Evolutionary conservation across 495 filamentous ascomycete species (phyloP).

Genomic region (Penicillium nucicola): DNA sequence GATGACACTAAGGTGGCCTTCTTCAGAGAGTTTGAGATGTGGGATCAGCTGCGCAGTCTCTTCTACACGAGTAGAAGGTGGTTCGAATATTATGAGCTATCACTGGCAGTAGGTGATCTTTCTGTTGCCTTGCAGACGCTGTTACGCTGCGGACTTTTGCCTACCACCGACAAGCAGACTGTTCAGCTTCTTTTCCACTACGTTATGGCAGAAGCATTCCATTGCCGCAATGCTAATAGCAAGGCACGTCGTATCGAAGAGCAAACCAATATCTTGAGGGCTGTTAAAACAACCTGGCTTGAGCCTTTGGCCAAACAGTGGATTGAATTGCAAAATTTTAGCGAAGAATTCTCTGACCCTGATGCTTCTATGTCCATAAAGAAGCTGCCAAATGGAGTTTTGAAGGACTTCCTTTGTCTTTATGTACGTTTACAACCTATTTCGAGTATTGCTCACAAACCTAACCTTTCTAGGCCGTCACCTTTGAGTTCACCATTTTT

Average conservation of each 20-base stretch:
- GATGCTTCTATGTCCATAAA: background rate
- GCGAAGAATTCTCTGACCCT: background rate
- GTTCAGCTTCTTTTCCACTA: slow-evolving; percentile 2
- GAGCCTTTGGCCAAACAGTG: background rate
- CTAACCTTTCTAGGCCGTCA: background rate
- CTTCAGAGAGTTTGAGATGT: slow-evolving; percentile 29
- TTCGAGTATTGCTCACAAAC: background rate
- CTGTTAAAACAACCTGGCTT: background rate
- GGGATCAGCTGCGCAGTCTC: slow-evolving; percentile 16
- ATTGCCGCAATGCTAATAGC: background rate
- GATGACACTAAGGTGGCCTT: slow-evolving; percentile 16
- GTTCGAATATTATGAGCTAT: slow-evolving; percentile 13
- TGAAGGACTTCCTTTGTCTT: slow-evolving; percentile 5
- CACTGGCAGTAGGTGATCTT: slow-evolving; percentile 5
- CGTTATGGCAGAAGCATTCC: background rate
- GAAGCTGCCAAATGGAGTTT: background rate
- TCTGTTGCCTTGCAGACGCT: background rate
- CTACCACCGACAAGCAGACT: background rate
- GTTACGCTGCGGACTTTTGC: background rate
- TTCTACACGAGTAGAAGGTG: slow-evolving; percentile 7
- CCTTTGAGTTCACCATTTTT: background rate
- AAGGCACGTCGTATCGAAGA: background rate
- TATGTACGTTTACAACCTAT: background rate
- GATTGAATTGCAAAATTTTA: background rate
- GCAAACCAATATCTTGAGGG: background rate